Percentiles rank a stretch among this genome's conserved stretches.
Conservation (phyloP, 192 early-diverging fungal species). For the Coemansia sp. region DNA sequence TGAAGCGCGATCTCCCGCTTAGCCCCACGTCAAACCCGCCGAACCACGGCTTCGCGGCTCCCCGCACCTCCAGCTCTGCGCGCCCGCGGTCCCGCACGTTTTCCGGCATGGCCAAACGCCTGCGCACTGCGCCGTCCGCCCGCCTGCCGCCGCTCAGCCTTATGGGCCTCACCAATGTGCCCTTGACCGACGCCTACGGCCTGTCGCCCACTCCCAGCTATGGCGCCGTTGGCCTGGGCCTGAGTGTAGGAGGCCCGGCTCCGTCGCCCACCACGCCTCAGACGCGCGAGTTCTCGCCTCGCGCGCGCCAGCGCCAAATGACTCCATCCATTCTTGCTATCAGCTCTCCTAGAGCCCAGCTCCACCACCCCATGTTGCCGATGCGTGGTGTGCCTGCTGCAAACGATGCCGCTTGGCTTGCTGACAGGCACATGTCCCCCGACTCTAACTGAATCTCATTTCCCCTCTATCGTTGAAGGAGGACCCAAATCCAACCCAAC, state of each 20-base stretch:
- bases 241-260: not conserved
- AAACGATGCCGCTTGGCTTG: not conserved
- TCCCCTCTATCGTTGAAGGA: no score
- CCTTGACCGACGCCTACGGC: slow-evolving; percentile 1
- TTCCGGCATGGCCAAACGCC: slow-evolving; percentile 38
- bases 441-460: not conserved
- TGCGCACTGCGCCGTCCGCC: slow-evolving; percentile 22
- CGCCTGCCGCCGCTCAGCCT: slow-evolving; percentile 6
- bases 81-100: slow-evolving; percentile 36
- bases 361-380: not conserved
- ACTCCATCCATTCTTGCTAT: no score
- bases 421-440: not conserved
- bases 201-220: slow-evolving; percentile 11
- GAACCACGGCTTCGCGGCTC: not conserved
- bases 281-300: not conserved
- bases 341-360: no score
- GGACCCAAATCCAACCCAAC: no score
- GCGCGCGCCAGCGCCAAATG: not conserved
- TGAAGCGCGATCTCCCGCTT: slow-evolving; percentile 43
- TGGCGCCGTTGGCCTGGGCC: slow-evolving; percentile 15
- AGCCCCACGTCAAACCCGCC: slow-evolving; percentile 2
- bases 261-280: not conserved
- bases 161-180: not conserved
- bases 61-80: not conserved
- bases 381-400: not conserved